Evolutionary conservation across 345 rosid species (phyloP), one percentile per base, ranked within the genome.

Genomic region (Physaria fendleri): DNA sequence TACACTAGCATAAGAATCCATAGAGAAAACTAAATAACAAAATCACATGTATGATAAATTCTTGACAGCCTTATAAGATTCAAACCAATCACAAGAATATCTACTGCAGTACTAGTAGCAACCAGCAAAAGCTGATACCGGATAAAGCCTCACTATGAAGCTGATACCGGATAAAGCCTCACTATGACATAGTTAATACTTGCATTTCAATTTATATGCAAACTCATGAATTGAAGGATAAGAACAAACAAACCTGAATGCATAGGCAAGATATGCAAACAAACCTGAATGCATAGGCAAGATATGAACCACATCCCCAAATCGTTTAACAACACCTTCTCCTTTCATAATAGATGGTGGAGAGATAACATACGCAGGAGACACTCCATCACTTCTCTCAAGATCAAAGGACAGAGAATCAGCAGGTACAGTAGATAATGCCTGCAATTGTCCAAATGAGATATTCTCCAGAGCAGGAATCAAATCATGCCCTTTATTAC

Each of bases 241-340:
- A 18, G 15, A 10, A 12, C 49, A 21, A 23, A 20, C 39, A 43
- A 53, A 80, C 99, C 99, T 81, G 99, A 93, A 78, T 93, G 97
- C 95, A 89, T 77, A 29, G 99, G n/a, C n/a, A n/a, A n/a, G n/a
- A n/a, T n/a, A n/a, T n/a, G n/a, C n/a, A n/a, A 23, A 20, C 39
- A 43, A 53, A 80, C 99, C 99, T 81, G 99, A 93, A 78, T 93
- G 97, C 95, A 89, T 77, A 29, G 99, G 99, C 59, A 93, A 77
- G 33, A 81, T 82, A 71, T 77, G 97, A 71, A 79, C 81, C 50
- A 80, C 60, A 65, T 65, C 78, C 49, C 95, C 89, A 58, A 83
- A 89, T 56, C 83, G 77, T 81, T 87, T 89, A 22, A 78, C 79
- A 63, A 87, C 90, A 2, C 99, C 99, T 68, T 74, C 73, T 25